Evolutionary conservation across 163 green algal genomes (phyloP), one percentile per base, ranked within the genome.

Genomic region (Chlamydomonas reinhardtii): DNA sequence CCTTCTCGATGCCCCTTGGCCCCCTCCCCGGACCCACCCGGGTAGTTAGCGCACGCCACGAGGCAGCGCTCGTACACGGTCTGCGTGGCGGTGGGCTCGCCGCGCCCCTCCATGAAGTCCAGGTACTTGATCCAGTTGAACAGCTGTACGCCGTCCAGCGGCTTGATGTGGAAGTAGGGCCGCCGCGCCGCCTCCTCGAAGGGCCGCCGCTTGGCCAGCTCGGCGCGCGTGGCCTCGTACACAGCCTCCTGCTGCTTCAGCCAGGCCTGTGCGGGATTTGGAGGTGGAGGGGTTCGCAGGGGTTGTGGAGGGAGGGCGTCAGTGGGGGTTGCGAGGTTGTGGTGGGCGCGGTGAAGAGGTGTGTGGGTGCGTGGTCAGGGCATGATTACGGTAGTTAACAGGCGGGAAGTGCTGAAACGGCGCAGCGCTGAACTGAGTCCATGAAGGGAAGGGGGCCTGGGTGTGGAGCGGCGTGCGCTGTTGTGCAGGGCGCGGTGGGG

Each of bases 141-240:
- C 34, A 98, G 89, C 94, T 98, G 95, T 22, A 83, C 84, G 12
- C 84, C 74, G 84, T 98, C 95, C 65, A 98, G 91, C 4, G 95
- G 90, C 95, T 97, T 98, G 35, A 96, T 89, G 75, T 98, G 96
- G 91, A 97, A 98, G 82, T 97, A 98, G 5, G 96, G 91, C 39
- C 96, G 90, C 88, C 94, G 93, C 66, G 98, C 95, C 29, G 65
- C 90, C 27, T 92, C 91, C 91, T 98, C 95, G 85, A 93, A 98
- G 0, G 76, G 86, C 75, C 89, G 77, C 12, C 92, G 79, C 77
- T 92, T 93, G 27, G 83, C 66, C 32, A 54, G 70, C 70, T 91
- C 84, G 1, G 69, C 75, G 16, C 29, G 73, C 29, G 85, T 76
- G 24, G 39, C 66, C 9, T 25, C 69, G 65, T 89, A 88, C 35